Conservation (phyloP, 2,329 filamentous ascomycete genomes). For the Fusarium stilboides region DNA sequence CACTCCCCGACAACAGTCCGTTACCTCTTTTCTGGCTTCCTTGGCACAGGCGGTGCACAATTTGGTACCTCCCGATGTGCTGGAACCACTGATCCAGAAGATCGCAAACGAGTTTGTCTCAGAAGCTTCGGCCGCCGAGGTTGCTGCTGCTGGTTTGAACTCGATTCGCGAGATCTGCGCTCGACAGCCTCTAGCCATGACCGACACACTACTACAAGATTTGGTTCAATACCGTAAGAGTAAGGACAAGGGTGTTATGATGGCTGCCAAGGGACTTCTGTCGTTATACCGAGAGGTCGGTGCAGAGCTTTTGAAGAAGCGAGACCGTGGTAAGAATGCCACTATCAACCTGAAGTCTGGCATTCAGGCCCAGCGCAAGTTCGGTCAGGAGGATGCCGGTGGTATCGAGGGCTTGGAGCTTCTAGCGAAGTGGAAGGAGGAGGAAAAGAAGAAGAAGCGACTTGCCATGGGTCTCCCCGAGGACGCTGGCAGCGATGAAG, state of each 20-base stretch:
- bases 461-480: slow-evolving; percentile 78
- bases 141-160: slow-evolving; percentile 92
- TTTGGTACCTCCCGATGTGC: slow-evolving; percentile 90
- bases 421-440: slow-evolving; percentile 92
- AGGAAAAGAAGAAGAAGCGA: slow-evolving; percentile 83
- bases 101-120: slow-evolving; percentile 99
- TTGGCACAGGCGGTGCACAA: slow-evolving; percentile 93
- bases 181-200: slow-evolving; percentile 95
- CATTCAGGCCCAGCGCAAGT: slow-evolving; percentile 81
- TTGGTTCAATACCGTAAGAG: slow-evolving; percentile 95
- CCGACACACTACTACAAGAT: slow-evolving; percentile 94
- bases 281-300: slow-evolving; percentile 93
- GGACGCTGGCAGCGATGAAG: slow-evolving; percentile 72
- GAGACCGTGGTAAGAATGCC: slow-evolving; percentile 92
- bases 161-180: slow-evolving; percentile 95
- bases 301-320: slow-evolving; percentile 88
- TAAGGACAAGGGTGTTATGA: slow-evolving; percentile 99
- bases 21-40: slow-evolving; percentile 93
- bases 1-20: slow-evolving; percentile 87
- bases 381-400: slow-evolving; percentile 84
- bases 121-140: slow-evolving; percentile 91
- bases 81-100: slow-evolving; percentile 93
- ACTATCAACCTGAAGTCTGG: slow-evolving; percentile 85
- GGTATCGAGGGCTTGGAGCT: slow-evolving; percentile 94
- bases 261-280: slow-evolving; percentile 94